phyloP scores from a whole-genome alignment of 1,139 yeast species.

The Kurtzmaniella quercitrusa region DNA sequence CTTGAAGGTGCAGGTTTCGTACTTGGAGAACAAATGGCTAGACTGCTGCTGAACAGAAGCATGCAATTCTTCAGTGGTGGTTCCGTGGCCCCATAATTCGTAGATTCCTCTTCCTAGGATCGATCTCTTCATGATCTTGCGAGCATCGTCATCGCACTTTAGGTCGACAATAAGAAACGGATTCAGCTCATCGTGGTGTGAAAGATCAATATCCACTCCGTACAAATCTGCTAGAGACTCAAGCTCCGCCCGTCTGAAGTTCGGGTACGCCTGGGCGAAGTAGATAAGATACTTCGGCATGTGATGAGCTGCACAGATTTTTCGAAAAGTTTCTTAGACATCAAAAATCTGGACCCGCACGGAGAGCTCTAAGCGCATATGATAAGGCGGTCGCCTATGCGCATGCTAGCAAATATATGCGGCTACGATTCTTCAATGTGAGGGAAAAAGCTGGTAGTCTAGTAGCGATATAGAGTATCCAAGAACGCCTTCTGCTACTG shows the following conservation, averaged over 20 bases:
- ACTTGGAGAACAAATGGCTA: slow-evolving; percentile 24
- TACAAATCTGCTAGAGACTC: slow-evolving; percentile 74
- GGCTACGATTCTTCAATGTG: slow-evolving; percentile 5
- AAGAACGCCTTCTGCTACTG: background rate
- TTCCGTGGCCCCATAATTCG: slow-evolving; percentile 81
- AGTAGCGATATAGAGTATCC: background rate
- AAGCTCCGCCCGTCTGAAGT: slow-evolving; percentile 77
- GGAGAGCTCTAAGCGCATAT: background rate
- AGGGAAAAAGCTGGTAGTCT: slow-evolving; percentile 3
- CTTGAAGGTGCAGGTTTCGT: slow-evolving; percentile 56
- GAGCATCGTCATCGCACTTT: slow-evolving; percentile 63
- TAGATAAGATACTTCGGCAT: slow-evolving; percentile 66
- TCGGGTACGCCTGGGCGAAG: slow-evolving; percentile 80
- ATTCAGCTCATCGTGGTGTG: slow-evolving; percentile 49
- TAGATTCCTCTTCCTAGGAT: slow-evolving; percentile 72
- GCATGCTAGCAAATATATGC: slow-evolving; percentile 4
- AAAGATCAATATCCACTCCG: slow-evolving; percentile 54
- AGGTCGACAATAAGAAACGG: slow-evolving; percentile 75
- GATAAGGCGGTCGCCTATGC: background rate
- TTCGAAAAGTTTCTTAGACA: background rate
- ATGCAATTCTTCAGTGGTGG: slow-evolving; percentile 54
- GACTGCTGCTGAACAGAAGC: slow-evolving; percentile 37
- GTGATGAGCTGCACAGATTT: slow-evolving; percentile 1
- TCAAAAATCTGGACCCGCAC: background rate
- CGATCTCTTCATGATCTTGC: slow-evolving; percentile 58